These are phyloP conservation scores for Arabidopsis lyrata DNA, from an alignment of 441 rosid genomes.

Conservation along the genomic window DNA sequence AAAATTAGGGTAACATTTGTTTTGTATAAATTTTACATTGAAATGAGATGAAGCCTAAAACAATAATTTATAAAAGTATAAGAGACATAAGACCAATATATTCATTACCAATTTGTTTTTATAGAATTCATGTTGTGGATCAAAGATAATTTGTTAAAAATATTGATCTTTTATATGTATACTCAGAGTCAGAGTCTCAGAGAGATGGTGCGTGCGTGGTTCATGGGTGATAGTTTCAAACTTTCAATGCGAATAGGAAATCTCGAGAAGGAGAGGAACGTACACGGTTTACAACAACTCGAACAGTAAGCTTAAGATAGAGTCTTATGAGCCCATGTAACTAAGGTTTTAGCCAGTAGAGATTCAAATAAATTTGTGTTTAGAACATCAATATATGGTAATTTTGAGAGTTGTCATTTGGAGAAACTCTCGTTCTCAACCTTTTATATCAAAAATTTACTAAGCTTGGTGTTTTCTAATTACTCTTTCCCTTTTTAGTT, in stretches of 20 bases:
- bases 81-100: too few species aligned
- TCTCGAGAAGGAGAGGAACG: not conserved
- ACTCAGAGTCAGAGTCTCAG: too few species aligned
- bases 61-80: not conserved
- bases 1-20: too few species aligned
- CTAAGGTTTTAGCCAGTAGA: not conserved
- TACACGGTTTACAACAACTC: slow-evolving; percentile 13
- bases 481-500: not conserved
- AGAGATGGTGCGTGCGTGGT: not conserved
- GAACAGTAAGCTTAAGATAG: not conserved
- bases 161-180: not conserved
- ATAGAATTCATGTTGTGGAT: not conserved
- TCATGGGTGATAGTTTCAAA: not conserved
- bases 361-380: too few species aligned
- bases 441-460: not conserved
- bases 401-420: not conserved
- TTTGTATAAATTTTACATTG: too few species aligned
- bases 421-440: not conserved
- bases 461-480: not conserved
- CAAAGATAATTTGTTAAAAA: not conserved
- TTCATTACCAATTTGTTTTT: not conserved
- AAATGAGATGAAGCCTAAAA: too few species aligned
- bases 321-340: not conserved
- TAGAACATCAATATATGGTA: not conserved
- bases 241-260: not conserved